These are phyloP conservation scores for Balansia obtecta DNA, from an alignment of 2,329 filamentous ascomycete genomes.

Conservation along the genomic window DNA sequence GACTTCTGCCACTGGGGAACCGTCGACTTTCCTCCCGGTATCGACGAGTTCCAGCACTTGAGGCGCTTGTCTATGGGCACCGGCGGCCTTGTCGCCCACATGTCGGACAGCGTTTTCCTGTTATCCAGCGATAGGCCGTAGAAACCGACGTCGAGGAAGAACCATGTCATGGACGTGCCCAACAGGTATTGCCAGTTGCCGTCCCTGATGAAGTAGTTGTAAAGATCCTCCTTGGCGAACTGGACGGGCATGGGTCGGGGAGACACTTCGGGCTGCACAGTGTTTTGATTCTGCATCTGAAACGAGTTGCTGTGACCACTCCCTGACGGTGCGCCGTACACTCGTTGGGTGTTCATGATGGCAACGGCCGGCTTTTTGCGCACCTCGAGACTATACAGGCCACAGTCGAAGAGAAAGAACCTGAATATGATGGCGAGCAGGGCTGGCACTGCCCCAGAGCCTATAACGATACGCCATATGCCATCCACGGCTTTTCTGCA, in stretches of 20 bases:
- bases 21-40: constrained; percentile 29
- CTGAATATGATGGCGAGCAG: constrained; percentile 52
- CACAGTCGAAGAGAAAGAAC: constrained; percentile 54
- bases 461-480: constrained; percentile 56
- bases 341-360: constrained; percentile 44
- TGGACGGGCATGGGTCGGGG: constrained; percentile 30
- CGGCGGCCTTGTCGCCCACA: constrained; percentile 24
- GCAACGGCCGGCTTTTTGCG: constrained; percentile 47
- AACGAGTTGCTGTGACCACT: constrained; percentile 9
- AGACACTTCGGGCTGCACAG: constrained; percentile 20
- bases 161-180: constrained; percentile 35
- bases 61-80: constrained; percentile 24
- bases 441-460: constrained; percentile 51
- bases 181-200: constrained; percentile 24
- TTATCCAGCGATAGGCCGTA: constrained; percentile 39
- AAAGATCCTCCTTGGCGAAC: constrained; percentile 35
- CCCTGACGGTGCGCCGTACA: constrained; percentile 34
- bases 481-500: constrained; percentile 40
- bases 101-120: constrained; percentile 22
- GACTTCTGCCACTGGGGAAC: constrained; percentile 27
- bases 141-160: constrained; percentile 41
- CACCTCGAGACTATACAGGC: constrained; percentile 53
- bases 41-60: constrained; percentile 34
- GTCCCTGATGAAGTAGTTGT: constrained; percentile 35
- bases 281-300: constrained; percentile 11